Evolutionary conservation across 1,284 basidiomycete species (phyloP).

Genomic region (Pholiota adiposa): DNA sequence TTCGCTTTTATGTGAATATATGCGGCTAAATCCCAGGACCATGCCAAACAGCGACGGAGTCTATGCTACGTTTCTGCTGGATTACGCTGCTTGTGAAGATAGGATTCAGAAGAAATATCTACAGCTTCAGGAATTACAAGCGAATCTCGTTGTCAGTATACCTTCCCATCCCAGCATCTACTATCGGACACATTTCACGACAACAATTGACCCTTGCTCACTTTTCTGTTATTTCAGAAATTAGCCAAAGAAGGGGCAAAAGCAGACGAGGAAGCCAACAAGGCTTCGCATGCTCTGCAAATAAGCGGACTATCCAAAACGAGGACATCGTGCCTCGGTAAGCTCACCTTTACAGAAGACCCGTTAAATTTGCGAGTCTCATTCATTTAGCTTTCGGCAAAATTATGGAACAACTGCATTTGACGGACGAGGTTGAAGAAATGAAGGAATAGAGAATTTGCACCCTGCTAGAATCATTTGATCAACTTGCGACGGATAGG

Average conservation of each 20-base stretch:
- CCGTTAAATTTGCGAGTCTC: neutral
- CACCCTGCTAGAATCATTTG: too few relatives aligned
- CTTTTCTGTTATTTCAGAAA: conserved; percentile 1
- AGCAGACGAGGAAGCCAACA: conserved; percentile 13
- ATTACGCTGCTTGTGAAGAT: conserved; percentile 26
- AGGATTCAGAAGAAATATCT: conserved; percentile 21
- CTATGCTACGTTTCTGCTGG: conserved; percentile 16
- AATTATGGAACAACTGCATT: conserved; percentile 1
- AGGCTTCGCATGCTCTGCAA: conserved; percentile 3
- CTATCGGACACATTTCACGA: neutral
- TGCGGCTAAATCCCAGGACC: neutral
- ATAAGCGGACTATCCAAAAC: conserved; percentile 19
- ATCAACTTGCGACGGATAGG: too few relatives aligned
- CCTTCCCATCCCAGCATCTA: neutral
- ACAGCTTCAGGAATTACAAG: conserved; percentile 17
- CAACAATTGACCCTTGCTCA: neutral
- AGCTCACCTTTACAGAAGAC: neutral
- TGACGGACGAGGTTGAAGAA: neutral
- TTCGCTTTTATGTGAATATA: conserved; percentile 6
- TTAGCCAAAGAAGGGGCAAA: conserved; percentile 10
- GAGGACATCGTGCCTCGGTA: conserved; percentile 19
- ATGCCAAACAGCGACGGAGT: conserved; percentile 14
- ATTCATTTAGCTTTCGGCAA: conserved; percentile 2
- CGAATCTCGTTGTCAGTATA: conserved; percentile 13
- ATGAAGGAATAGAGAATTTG: neutral